Evolutionary conservation across 164 flowering plant species (phyloP).

Genomic region (Macadamia tetraphylla): DNA sequence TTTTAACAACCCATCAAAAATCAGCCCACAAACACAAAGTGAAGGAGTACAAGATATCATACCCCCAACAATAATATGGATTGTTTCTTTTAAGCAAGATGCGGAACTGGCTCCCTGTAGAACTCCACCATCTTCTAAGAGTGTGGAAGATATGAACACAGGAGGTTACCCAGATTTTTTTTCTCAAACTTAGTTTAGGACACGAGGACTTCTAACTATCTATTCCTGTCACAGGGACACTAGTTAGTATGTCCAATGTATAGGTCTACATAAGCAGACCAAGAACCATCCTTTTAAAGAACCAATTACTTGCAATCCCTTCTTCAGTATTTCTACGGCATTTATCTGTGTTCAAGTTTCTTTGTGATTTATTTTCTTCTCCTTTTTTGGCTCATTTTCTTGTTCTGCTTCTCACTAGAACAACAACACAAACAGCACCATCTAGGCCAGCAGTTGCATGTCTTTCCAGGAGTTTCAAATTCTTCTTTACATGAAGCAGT

Average conservation of each 20-base stretch:
- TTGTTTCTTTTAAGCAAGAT: slow-evolving; percentile 58
- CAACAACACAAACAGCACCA: slow-evolving; percentile 67
- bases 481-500: slow-evolving; percentile 77
- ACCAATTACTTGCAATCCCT: slow-evolving; percentile 50
- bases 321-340: slow-evolving; percentile 62
- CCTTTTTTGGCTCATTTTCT: slow-evolving; percentile 28
- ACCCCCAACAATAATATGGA: slow-evolving; percentile 76
- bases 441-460: slow-evolving; percentile 76
- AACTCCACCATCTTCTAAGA: slow-evolving; percentile 56
- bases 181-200: slow-evolving; percentile 43
- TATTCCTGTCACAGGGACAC: slow-evolving; percentile 29
- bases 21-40: too few species aligned
- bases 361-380: slow-evolving; percentile 34
- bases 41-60: slow-evolving; percentile 20
- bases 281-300: neutral
- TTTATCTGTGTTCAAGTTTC: slow-evolving; percentile 55
- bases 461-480: slow-evolving; percentile 36
- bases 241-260: neutral
- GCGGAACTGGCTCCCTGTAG: slow-evolving; percentile 36
- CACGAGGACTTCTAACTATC: slow-evolving; percentile 38
- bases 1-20: too few species aligned
- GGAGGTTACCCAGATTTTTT: slow-evolving; percentile 62
- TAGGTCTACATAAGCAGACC: neutral
- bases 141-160: slow-evolving; percentile 55
- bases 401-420: slow-evolving; percentile 29